Base-by-base conservation (phyloP, 2,329 filamentous ascomycete genomes). In the Colletotrichum brevisporum region DNA sequence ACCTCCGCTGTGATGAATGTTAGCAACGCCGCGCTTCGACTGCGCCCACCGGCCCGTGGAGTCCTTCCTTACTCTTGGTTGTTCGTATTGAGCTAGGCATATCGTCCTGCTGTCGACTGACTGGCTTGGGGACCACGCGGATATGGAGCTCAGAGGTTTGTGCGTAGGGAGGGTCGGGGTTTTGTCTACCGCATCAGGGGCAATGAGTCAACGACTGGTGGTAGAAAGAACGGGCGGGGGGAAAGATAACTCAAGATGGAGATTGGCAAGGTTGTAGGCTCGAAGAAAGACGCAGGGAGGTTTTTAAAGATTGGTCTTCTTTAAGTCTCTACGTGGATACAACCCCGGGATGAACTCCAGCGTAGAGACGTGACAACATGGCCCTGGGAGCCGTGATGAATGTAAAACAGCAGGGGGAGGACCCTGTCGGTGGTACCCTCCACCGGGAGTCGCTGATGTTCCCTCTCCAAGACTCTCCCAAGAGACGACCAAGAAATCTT, bases 281-380 rank as follows among this genome's bases (percentile, higher is more conserved):
- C 24, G 4, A 31, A n/a, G 10, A 50, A 53, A n/a, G 31, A 18
- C 10, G 48, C 54, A 54, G 55, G 54, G 54, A 45, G 50, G 26
- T 48, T 69, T 69, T 66, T 43, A 69, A 59, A 24, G 41, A 39
- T 41, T 41, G 31, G 27, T 54, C 41, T 13, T 9, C 6, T 4
- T n/a, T 43, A 13, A 41, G 16, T 41, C 47, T 12, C 15, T 16
- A 59, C 39, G 61, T 66, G 54, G 61, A 51, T 36, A 45, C 47
- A 45, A 65, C 61, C 53, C 61, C 54, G 43, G 50, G 31, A 59
- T 43, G 50, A 43, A 63, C 55, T 24, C 27, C 36, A 39, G 31
- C 31, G 9, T 36, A 36, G 6, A 36, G 45, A n/a, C 39, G 18
- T 15, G 39, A 41, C 41, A 47, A 41, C 43, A 10, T 21, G 15